phyloP scores from a whole-genome alignment of 164 flowering plant species.

The Stephania japonica region DNA sequence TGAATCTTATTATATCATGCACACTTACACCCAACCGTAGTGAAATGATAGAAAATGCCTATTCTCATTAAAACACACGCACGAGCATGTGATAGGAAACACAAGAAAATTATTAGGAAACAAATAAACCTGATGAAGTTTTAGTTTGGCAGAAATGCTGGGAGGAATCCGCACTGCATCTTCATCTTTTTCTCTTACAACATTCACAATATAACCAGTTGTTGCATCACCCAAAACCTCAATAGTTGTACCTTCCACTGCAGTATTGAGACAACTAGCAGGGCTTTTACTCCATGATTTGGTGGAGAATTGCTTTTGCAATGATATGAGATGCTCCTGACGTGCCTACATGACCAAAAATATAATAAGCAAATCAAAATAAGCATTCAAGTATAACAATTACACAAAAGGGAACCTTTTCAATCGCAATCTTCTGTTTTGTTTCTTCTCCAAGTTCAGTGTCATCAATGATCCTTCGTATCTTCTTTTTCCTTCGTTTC shows the following conservation, averaged over 20 bases:
- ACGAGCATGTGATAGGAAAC: no score
- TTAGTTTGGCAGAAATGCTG: constrained; percentile 82
- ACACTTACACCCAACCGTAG: no score
- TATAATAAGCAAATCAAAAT: constrained; percentile 2
- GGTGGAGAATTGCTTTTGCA: constrained; percentile 59
- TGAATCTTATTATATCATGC: no score
- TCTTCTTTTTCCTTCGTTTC: constrained; percentile 59
- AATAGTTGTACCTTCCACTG: constrained; percentile 43
- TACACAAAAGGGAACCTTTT: constrained; percentile 53
- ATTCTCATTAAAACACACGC: no score
- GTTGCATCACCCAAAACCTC: constrained; percentile 76
- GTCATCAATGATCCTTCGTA: constrained; percentile 86
- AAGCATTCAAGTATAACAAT: background rate
- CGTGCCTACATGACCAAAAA: constrained; percentile 57
- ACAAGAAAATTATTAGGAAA: no score
- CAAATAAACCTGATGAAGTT: constrained; percentile 75
- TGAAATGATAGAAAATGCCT: no score
- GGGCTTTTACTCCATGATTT: constrained; percentile 39
- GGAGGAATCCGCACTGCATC: constrained; percentile 84
- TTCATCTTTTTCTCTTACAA: constrained; percentile 87
- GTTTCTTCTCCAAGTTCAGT: constrained; percentile 97
- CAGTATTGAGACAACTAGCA: constrained; percentile 30
- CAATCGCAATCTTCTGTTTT: constrained; percentile 87
- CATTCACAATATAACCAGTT: constrained; percentile 85
- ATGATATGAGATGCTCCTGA: constrained; percentile 84